Percentiles rank a stretch among this genome's conserved stretches.
Evolutionary conservation across 345 rosid species (phyloP).

Genomic region (Brassica cretica): DNA sequence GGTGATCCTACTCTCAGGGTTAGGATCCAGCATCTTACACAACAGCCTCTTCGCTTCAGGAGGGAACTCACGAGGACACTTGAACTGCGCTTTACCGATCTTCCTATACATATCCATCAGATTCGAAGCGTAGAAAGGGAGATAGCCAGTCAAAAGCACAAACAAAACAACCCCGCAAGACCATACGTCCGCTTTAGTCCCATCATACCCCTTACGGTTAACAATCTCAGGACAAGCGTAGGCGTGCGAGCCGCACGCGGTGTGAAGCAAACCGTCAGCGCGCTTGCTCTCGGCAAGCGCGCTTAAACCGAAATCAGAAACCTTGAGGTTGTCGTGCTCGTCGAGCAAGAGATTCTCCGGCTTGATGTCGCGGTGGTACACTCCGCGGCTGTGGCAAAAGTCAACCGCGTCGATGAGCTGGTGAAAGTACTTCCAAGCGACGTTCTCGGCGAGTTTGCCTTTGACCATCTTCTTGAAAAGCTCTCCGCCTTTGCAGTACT

Average conservation of each 20-base stretch:
- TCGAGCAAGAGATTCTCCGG: conserved; percentile 77
- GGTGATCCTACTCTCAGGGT: conserved; percentile 57
- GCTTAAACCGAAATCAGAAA: conserved; percentile 81
- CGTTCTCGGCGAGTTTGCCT: conserved; percentile 62
- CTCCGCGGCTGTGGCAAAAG: conserved; percentile 71
- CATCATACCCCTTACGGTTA: conserved; percentile 64
- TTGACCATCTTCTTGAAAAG: conserved; percentile 66
- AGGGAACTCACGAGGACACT: conserved; percentile 65
- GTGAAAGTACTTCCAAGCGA: conserved; percentile 61
- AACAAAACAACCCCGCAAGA: conserved; percentile 79
- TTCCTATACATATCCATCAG: conserved; percentile 79
- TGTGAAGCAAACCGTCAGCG: conserved; percentile 73
- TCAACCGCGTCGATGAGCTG: conserved; percentile 70
- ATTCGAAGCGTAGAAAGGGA: conserved; percentile 74
- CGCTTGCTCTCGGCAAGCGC: conserved; percentile 64
- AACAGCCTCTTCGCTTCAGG: conserved; percentile 55
- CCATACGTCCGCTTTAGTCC: conserved; percentile 76
- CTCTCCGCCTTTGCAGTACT: conserved; percentile 82
- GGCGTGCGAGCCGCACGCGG: conserved; percentile 77
- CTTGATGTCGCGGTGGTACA: conserved; percentile 79
- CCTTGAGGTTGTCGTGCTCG: conserved; percentile 68
- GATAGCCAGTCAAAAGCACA: conserved; percentile 74
- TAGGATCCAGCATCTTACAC: conserved; percentile 57
- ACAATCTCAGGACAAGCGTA: conserved; percentile 85
- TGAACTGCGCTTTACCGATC: conserved; percentile 64